Base-by-base conservation (phyloP, 306 rosid species). In the Citrullus amarus region DNA sequence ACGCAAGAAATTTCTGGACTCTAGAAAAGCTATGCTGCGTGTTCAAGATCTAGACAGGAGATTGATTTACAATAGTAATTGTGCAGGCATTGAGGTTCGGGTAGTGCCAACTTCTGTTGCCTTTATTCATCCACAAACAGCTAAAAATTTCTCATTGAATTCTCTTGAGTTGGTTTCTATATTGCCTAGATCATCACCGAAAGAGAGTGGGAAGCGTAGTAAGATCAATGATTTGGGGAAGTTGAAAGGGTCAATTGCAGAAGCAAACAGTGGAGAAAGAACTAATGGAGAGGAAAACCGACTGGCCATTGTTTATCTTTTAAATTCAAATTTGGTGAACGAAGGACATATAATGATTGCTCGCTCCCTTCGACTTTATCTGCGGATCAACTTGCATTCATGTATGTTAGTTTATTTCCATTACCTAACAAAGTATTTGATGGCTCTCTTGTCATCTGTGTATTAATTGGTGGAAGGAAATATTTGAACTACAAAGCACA, bases 321-420 rank as follows among this genome's bases (percentile, higher is more conserved):
- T 92, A 82, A 68, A 79, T 83, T 92, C 96, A 44, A 94, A 92
- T 74, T 89, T 92, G 69, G 95, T 94, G 83, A 89, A 93, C 79
- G 86, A 86, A 87, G 98, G 98, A 46, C 97, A 92, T 86, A 82
- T 92, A 80, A 94, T 92, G 97, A 74, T 94, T 78, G 89, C 95
- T 30, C 87, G 82, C 67, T 86, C 97, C 80, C 93, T 92, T 83
- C 90, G 93, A 76, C 88, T 86, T 81, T 90, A 87, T 84, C 88
- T 94, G 89, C 82, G 92, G 84, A 87, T 89, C 78, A 81, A 81
- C 84, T 85, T 94, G 82, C 97, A 86, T 89, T 92, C 98, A 80
- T 94, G 97, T 94, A 88, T 10, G 98, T 87, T 62, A 46, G 56
- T 69, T 71, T 81, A 53, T 83, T 71, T 72, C 67, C 44, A 36